These are phyloP conservation scores for Tylopilus sp. DNA, from an alignment of 1,284 basidiomycete species.

Conservation along the genomic window DNA sequence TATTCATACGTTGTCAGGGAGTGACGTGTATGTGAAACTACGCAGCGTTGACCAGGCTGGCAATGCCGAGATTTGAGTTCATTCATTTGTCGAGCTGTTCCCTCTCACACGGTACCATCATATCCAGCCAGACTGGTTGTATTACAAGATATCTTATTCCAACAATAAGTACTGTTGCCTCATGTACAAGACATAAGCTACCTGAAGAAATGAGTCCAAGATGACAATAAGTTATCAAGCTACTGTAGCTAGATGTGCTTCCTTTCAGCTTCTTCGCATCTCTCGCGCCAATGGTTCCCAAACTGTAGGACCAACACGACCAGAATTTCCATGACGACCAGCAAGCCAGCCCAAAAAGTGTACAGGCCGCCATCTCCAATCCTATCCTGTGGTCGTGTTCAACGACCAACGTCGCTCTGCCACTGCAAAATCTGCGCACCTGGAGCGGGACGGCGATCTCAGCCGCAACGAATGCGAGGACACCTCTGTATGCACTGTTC, in stretches of 20 bases:
- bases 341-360: slow-evolving; percentile 64
- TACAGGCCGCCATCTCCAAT: slow-evolving; percentile 75
- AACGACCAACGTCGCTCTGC: not conserved
- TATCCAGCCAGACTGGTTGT: not conserved
- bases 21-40: slow-evolving; percentile 74
- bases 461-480: slow-evolving; percentile 65
- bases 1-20: slow-evolving; percentile 41
- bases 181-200: slow-evolving; percentile 9
- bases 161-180: not conserved
- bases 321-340: slow-evolving; percentile 49
- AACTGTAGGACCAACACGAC: slow-evolving; percentile 49
- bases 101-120: not conserved
- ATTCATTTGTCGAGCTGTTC: not conserved
- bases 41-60: slow-evolving; percentile 67
- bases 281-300: slow-evolving; percentile 44
- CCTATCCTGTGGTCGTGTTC: slow-evolving; percentile 32
- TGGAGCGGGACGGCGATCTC: slow-evolving; percentile 71
- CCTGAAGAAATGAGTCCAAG: not conserved
- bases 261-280: slow-evolving; percentile 36
- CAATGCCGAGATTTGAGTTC: slow-evolving; percentile 41
- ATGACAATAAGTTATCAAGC: not conserved
- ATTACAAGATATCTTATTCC: not conserved
- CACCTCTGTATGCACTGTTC: slow-evolving; percentile 69
- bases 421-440: slow-evolving; percentile 31
- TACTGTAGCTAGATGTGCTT: not conserved